Conservation (phyloP, 2,329 filamentous ascomycete genomes). For the Cucurbitaria berberidis region DNA sequence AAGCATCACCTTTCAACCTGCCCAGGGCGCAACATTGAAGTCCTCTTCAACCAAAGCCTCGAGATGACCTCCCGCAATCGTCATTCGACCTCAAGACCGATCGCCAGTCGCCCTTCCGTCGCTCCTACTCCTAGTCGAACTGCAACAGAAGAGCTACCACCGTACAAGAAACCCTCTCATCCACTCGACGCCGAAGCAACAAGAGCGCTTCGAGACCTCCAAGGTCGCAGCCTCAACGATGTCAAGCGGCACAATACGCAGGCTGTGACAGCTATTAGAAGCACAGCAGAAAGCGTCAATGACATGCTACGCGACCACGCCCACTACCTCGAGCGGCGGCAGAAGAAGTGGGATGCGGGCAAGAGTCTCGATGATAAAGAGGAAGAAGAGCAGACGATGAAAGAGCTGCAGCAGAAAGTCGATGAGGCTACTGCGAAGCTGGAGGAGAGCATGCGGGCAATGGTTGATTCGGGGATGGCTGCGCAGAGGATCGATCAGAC, state of each 20-base stretch:
- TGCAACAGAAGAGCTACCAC: conserved; percentile 48
- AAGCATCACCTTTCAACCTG: neutral
- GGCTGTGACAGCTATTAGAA: conserved; percentile 56
- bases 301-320: conserved; percentile 56
- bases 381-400: conserved; percentile 49
- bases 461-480: conserved; percentile 63
- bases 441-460: conserved; percentile 63
- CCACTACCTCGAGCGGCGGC: conserved; percentile 45
- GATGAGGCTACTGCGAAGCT: conserved; percentile 60
- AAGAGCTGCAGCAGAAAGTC: conserved; percentile 53
- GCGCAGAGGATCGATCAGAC: conserved; percentile 53
- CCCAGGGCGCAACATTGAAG: neutral
- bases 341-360: conserved; percentile 45
- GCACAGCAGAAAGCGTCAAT: conserved; percentile 61
- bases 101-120: conserved; percentile 19
- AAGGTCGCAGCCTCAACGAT: conserved; percentile 50
- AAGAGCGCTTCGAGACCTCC: conserved; percentile 54
- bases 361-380: conserved; percentile 47
- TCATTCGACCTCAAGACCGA: conserved; percentile 23
- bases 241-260: conserved; percentile 58
- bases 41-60: neutral
- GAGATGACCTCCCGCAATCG: conserved; percentile 34
- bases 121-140: conserved; percentile 13
- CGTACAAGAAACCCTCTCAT: conserved; percentile 61
- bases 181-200: conserved; percentile 58